Base-by-base conservation (phyloP, 176 grass and related monocot genomes). In the Elymus sibiricus region DNA sequence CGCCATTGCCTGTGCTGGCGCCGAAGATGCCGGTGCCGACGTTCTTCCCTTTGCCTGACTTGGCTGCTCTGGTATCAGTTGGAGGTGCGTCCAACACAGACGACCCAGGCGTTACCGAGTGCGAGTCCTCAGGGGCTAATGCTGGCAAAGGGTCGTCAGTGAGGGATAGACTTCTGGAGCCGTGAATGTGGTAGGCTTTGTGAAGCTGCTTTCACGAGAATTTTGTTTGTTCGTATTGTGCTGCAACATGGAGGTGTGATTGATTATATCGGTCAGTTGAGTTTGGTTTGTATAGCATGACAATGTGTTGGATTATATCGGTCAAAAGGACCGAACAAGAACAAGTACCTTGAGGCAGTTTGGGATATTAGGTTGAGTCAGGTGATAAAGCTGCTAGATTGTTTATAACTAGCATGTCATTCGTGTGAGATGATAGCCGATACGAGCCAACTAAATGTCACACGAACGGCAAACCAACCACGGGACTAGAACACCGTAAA, bases 1-100 rank as follows among this genome's bases (percentile, higher is more conserved):
- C 91, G 24, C 84, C 88, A 84, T 85, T 95, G 81, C 88, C 94
- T 2, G 66, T 31, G 80, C 76, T 95, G 49, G 89, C 94, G 3
- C 81, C 51, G 0, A 91, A 87, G 79, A 93, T 93, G 84, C 89
- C 84, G 3, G 91, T 95, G 66, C 94, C 89, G 15, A 82, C 92
- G 8, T 93, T 92, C 86, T 79, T 90, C 42, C 90, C 93, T 9
- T 12, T 79, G 70, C 68, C 82, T 62, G 90, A 92, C 9, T 64
- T 70, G 32, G 84, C 60, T 32, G 44, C 74, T 78, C 51, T 63
- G 51, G 55, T 78, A 7, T 82, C 83, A 7, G 78, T 77, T 43
- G 74, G 19, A 38, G 87, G 79, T 17, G 27, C 34, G 14, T 53
- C 64, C 11, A 56, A 31, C 71, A 60, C 60, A 2, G 51, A 76